Percentiles rank a stretch among this genome's conserved stretches.
These are phyloP conservation scores for Otatea glauca DNA, from an alignment of 176 grass and related monocot genomes.

Conservation along the genomic window DNA sequence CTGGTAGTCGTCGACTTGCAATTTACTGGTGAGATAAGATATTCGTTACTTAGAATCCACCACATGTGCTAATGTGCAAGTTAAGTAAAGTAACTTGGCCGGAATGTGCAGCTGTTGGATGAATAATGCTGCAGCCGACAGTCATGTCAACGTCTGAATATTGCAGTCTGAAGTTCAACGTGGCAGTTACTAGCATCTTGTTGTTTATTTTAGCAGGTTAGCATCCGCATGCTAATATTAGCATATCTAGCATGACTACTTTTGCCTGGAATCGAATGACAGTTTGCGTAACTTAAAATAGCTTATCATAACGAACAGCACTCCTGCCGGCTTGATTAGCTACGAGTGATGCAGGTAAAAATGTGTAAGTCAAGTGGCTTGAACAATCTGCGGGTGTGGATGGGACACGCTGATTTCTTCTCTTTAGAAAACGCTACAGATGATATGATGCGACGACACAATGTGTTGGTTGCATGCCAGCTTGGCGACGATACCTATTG, in stretches of 20 bases:
- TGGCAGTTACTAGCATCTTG: not conserved
- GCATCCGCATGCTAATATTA: not conserved
- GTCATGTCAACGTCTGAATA: not conserved
- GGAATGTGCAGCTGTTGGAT: not conserved
- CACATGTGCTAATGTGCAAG: not conserved
- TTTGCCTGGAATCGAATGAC: not conserved
- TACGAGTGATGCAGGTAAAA: not conserved
- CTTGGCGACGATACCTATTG: not conserved
- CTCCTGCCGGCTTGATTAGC: not conserved
- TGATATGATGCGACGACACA: too few relatives aligned
- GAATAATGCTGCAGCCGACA: not conserved
- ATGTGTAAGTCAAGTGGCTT: too few relatives aligned
- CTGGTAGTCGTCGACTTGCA: not conserved
- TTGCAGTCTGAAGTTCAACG: not conserved
- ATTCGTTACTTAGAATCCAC: not conserved
- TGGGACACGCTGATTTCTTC: not conserved
- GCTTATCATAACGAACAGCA: not conserved
- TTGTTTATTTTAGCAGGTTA: not conserved
- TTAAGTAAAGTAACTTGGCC: not conserved
- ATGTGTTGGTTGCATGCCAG: conserved; percentile 1
- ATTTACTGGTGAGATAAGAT: not conserved
- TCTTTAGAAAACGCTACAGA: not conserved
- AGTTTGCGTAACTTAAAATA: not conserved
- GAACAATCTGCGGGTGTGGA: not conserved
- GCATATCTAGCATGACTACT: not conserved